A percentile compares a stretch with the other conserved stretches of the same genome.
phyloP scores from a whole-genome alignment of 148 eudicot species.

The Amaranthus cruentus region DNA sequence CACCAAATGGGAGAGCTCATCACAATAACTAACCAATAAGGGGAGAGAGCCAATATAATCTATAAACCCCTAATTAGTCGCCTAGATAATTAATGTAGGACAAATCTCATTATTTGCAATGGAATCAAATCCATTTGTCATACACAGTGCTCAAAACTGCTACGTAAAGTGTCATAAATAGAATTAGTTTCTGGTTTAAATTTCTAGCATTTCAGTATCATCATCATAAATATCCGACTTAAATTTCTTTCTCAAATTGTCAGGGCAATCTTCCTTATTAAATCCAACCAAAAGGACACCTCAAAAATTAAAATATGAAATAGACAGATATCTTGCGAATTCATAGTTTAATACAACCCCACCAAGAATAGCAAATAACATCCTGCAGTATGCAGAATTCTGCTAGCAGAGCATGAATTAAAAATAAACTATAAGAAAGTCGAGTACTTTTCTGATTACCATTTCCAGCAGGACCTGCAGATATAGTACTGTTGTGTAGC shows the following conservation, averaged over 20 bases:
- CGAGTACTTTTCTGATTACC: slow-evolving; percentile 14
- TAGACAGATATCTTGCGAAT: not conserved
- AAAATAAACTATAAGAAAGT: not conserved
- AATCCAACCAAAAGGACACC: not conserved
- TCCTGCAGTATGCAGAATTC: not conserved
- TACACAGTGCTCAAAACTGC: too few species aligned
- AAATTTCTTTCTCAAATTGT: not conserved
- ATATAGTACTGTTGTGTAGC: slow-evolving; percentile 13
- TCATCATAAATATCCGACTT: not conserved
- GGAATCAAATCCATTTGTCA: too few species aligned
- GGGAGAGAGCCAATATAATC: too few species aligned
- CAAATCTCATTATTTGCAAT: too few species aligned
- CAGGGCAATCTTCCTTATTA: not conserved
- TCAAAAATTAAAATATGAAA: not conserved
- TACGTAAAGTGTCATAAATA: too few species aligned
- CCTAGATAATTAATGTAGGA: too few species aligned
- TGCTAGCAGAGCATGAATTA: not conserved
- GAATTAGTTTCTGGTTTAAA: too few species aligned
- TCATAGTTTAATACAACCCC: not conserved
- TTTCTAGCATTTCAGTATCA: too few species aligned
- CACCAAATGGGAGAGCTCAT: too few species aligned
- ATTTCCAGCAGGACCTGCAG: slow-evolving; percentile 28
- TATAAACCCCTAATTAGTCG: too few species aligned
- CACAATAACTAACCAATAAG: too few species aligned
- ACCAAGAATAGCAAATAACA: not conserved